These are phyloP conservation scores for Botrytis fragariae DNA, from an alignment of 2,329 filamentous ascomycete species.

Conservation along the genomic window DNA sequence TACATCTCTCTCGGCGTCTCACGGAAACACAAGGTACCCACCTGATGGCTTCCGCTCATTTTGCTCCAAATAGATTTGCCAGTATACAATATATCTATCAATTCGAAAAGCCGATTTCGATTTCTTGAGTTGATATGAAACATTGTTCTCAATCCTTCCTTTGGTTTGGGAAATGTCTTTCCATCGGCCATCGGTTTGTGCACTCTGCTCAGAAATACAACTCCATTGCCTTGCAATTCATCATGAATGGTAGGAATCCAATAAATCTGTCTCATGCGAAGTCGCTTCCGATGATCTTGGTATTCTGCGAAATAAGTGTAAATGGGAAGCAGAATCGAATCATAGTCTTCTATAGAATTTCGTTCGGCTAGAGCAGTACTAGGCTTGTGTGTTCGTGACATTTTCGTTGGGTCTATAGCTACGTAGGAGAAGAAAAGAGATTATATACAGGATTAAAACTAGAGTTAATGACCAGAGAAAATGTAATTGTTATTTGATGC, in stretches of 20 bases:
- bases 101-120: background rate
- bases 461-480: fast-evolving
- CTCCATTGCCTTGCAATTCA: background rate
- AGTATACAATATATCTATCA: background rate
- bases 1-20: background rate
- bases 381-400: background rate
- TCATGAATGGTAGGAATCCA: background rate
- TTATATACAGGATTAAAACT: background rate
- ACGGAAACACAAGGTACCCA: background rate
- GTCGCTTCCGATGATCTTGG: background rate
- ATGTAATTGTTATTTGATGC: background rate
- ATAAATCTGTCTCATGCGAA: background rate
- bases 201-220: background rate
- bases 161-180: background rate
- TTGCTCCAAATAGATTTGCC: too few species aligned
- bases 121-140: background rate
- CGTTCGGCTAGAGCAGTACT: background rate
- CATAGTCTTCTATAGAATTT: background rate
- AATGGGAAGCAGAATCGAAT: background rate
- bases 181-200: background rate
- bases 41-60: background rate
- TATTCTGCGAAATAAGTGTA: background rate
- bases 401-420: background rate
- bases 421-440: background rate
- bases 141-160: background rate